A percentile compares a stretch with the other conserved stretches of the same genome.
These are phyloP conservation scores for Aegle marmelos DNA, from an alignment of 345 rosid species.

Conservation along the genomic window DNA sequence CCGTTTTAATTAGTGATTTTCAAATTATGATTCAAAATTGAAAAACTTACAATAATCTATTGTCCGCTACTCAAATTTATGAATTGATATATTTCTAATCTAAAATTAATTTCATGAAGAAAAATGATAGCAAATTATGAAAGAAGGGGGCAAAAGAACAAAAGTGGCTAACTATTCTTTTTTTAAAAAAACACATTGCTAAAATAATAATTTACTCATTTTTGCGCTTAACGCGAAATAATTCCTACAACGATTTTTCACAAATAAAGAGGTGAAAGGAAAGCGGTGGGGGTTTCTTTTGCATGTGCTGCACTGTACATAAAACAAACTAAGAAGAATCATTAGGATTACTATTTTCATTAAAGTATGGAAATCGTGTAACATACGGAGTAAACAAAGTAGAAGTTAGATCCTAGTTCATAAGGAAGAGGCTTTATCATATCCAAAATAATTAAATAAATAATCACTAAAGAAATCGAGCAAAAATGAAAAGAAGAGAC, in stretches of 20 bases:
- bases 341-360: conserved; percentile 3
- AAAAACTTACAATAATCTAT: too few relatives aligned
- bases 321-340: conserved; percentile 14
- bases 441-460: neutral
- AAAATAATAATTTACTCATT: neutral
- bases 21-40: too few relatives aligned
- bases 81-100: too few relatives aligned
- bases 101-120: too few relatives aligned
- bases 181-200: too few relatives aligned
- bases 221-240: neutral
- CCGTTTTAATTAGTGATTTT: too few relatives aligned
- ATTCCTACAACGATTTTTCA: too few relatives aligned
- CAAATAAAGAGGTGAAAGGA: neutral
- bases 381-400: neutral
- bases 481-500: conserved; percentile 46
- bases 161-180: neutral
- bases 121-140: neutral
- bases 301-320: conserved; percentile 3
- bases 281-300: neutral
- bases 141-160: neutral
- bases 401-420: conserved; percentile 20
- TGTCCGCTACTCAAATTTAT: too few relatives aligned
- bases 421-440: neutral
- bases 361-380: conserved; percentile 21
- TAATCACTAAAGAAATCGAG: conserved; percentile 18